These are phyloP conservation scores for Trapa incisa DNA, from an alignment of 345 rosid genomes.

Conservation along the genomic window DNA sequence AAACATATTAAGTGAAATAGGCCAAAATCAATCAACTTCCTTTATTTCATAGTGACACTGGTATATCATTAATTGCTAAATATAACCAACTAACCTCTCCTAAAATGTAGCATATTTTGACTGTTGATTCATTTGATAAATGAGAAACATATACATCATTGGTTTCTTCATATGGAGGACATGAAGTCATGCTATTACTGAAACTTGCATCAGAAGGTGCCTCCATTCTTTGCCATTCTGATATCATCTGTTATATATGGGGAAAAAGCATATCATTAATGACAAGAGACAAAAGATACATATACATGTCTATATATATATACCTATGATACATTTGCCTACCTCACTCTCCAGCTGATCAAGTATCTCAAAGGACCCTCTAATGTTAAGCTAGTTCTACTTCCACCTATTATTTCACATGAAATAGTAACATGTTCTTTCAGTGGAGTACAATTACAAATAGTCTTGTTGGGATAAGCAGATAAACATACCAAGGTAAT, in stretches of 20 bases:
- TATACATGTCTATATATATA: background rate
- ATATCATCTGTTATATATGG: conserved; percentile 36
- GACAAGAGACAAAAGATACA: background rate
- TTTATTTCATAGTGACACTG: background rate
- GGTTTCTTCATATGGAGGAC: conserved; percentile 78
- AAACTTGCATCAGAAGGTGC: conserved; percentile 47
- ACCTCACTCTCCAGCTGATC: conserved; percentile 79
- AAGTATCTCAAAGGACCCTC: conserved; percentile 65
- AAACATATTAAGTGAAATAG: background rate
- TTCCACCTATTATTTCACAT: conserved; percentile 51
- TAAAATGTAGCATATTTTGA: conserved; percentile 67
- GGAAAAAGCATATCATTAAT: background rate
- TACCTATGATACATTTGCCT: conserved; percentile 7
- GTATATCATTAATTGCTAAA: background rate
- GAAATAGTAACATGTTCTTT: background rate
- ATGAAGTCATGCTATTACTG: conserved; percentile 51
- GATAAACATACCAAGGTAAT: conserved; percentile 55
- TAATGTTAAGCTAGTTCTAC: conserved; percentile 75
- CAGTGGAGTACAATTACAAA: background rate
- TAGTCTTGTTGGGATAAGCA: background rate
- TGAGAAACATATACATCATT: conserved; percentile 65
- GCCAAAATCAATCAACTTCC: background rate
- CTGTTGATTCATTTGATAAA: conserved; percentile 50
- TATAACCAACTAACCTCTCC: conserved; percentile 62
- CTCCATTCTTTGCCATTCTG: conserved; percentile 68